Percentiles rank a stretch among this genome's conserved stretches.
Evolutionary conservation across 2,329 filamentous ascomycete genomes (phyloP).

Genomic region (Aspergillus pseudotamarii): DNA sequence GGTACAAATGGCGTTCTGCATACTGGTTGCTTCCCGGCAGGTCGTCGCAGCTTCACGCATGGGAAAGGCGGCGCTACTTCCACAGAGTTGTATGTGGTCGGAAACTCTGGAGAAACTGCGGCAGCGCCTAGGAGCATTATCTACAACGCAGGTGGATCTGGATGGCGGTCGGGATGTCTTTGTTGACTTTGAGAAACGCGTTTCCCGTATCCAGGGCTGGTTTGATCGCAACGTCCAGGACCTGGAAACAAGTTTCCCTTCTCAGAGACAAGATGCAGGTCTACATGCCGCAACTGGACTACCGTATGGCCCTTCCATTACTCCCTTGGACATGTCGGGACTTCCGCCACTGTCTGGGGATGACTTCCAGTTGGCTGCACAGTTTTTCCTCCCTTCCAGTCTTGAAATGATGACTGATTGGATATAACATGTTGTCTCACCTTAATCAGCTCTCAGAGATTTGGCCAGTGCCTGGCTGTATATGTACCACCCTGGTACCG

Average conservation of each 20-base stretch:
- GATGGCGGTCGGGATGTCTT: not conserved
- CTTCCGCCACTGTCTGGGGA: not conserved
- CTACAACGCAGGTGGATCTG: not conserved
- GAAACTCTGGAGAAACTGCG: not conserved
- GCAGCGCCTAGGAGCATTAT: not conserved
- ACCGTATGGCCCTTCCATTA: not conserved
- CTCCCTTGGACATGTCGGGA: too few species aligned
- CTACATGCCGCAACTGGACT: not conserved
- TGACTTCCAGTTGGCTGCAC: not conserved
- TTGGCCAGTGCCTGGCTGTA: not conserved
- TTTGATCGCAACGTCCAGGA: too few species aligned
- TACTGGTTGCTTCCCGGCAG: slow-evolving; percentile 23
- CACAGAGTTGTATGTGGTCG: not conserved
- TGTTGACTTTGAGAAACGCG: not conserved
- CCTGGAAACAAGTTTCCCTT: too few species aligned
- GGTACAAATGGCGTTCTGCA: slow-evolving; percentile 42
- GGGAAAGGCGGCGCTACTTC: not conserved
- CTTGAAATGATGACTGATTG: slow-evolving; percentile 1
- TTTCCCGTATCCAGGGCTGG: slow-evolving; percentile 3
- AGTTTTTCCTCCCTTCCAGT: not conserved
- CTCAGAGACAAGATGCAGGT: not conserved
- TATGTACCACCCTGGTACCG: too few species aligned
- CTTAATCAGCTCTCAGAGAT: not conserved
- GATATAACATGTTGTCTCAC: not conserved
- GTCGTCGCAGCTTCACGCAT: not conserved